Conservation (phyloP, 768 basidiomycete species). For the Suillus hirtellus region DNA sequence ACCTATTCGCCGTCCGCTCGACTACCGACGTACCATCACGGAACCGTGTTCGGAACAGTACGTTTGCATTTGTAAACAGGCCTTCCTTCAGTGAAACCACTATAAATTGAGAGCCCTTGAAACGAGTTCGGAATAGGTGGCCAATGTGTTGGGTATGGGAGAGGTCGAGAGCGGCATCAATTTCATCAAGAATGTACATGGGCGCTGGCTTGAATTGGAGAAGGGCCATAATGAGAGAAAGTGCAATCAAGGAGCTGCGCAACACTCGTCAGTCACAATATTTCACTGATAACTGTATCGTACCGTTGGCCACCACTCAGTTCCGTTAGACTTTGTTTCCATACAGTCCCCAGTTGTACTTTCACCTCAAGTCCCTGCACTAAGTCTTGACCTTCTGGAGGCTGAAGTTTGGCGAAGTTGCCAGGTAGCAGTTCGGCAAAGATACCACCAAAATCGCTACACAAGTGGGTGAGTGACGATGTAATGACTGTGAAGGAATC, state of each 20-base stretch:
- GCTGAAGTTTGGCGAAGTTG: conserved; percentile 93
- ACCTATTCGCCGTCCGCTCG: conserved; percentile 72
- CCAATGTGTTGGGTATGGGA: conserved; percentile 98
- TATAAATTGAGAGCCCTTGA: conserved; percentile 98
- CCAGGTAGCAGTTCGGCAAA: conserved; percentile 91
- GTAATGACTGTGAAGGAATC: neutral
- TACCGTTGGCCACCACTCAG: conserved; percentile 96
- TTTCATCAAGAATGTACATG: conserved; percentile 99
- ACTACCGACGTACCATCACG: conserved; percentile 92
- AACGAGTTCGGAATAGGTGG: conserved; percentile 94
- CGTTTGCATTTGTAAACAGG: conserved; percentile 96
- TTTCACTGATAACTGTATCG: conserved; percentile 23
- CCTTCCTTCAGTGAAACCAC: conserved; percentile 97
- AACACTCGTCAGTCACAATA: conserved; percentile 10
- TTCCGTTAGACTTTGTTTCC: conserved; percentile 98
- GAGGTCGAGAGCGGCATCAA: conserved; percentile 95
- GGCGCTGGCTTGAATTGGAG: conserved; percentile 99
- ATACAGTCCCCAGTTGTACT: conserved; percentile 89
- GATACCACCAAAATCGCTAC: conserved; percentile 87
- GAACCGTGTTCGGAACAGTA: conserved; percentile 90
- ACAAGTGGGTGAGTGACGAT: neutral
- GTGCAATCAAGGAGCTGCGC: conserved; percentile 88
- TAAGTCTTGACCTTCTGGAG: conserved; percentile 90
- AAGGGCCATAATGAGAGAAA: conserved; percentile 97
- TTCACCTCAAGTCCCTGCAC: conserved; percentile 98